phyloP scores from a whole-genome alignment of 2,329 filamentous ascomycete genomes.

The Apiospora malaysiana region DNA sequence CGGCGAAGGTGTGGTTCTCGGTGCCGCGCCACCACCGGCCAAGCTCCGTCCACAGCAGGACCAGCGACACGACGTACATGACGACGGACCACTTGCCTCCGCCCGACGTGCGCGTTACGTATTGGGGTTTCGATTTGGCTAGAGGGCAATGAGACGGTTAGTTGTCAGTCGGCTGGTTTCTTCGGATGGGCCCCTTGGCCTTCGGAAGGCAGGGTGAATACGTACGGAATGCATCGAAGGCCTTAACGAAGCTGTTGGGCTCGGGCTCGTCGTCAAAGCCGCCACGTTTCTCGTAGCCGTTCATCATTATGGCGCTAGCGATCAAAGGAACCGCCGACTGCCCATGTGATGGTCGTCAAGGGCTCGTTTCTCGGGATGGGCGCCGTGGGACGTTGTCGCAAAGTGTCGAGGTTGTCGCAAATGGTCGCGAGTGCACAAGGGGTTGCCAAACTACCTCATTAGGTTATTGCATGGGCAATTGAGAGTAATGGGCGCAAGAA shows the following conservation, averaged over 20 bases:
- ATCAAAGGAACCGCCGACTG: conserved; percentile 2
- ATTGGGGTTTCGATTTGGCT: conserved; percentile 97
- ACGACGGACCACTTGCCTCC: conserved; percentile 94
- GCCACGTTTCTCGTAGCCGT: conserved; percentile 73
- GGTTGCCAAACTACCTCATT: neutral
- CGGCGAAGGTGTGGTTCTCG: conserved; percentile 88
- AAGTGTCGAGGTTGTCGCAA: neutral
- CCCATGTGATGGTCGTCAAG: neutral
- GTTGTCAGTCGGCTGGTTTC: neutral
- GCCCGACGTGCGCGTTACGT: conserved; percentile 80
- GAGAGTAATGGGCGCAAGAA: conserved; percentile 1
- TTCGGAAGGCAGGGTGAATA: neutral
- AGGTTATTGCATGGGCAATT: conserved; percentile 7
- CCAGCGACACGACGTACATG: conserved; percentile 74
- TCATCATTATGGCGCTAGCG: conserved; percentile 59
- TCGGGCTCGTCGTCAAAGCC: conserved; percentile 79
- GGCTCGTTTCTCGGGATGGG: neutral
- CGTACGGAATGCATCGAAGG: conserved; percentile 97
- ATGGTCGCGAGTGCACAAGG: neutral
- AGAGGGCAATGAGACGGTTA: conserved; percentile 20
- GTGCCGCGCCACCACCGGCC: conserved; percentile 81
- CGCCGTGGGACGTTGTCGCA: neutral
- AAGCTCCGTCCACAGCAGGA: conserved; percentile 81
- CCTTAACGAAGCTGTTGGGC: conserved; percentile 71
- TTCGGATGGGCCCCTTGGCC: neutral